These are phyloP conservation scores for Aspergillus niger DNA, from an alignment of 2,329 filamentous ascomycete genomes.

Conservation along the genomic window DNA sequence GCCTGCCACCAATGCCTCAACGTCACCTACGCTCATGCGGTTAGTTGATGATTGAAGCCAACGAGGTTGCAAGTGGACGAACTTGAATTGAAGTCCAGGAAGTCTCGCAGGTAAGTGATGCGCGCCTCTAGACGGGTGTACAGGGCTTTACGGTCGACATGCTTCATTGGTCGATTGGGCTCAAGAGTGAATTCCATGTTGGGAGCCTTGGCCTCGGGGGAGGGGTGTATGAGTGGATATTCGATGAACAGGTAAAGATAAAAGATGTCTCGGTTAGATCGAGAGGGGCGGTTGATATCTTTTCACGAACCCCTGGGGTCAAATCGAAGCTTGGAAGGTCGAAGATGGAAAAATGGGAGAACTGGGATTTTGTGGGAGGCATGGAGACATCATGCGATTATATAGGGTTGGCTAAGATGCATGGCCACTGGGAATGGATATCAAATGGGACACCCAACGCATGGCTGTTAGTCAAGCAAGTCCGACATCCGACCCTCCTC, in stretches of 20 bases:
- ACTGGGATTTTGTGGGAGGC: slow-evolving; percentile 9
- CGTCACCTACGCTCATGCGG: slow-evolving; percentile 58
- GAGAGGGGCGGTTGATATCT: background rate
- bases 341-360: slow-evolving; percentile 12
- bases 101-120: slow-evolving; percentile 72
- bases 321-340: background rate
- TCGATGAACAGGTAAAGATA: background rate
- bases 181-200: slow-evolving; percentile 21
- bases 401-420: slow-evolving; percentile 17
- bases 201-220: background rate
- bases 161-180: slow-evolving; percentile 44
- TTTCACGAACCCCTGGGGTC: slow-evolving; percentile 16
- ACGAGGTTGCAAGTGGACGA: slow-evolving; percentile 33
- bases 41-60: background rate
- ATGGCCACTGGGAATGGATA: background rate
- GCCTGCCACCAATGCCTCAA: slow-evolving; percentile 68
- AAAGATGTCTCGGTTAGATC: background rate
- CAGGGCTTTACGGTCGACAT: slow-evolving; percentile 69
- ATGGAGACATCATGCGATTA: slow-evolving; percentile 21
- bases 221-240: background rate
- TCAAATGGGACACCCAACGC: background rate
- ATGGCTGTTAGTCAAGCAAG: slow-evolving; percentile 1
- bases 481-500: slow-evolving; percentile 7
- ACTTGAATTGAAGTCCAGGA: slow-evolving; percentile 74
- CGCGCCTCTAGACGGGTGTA: slow-evolving; percentile 71